phyloP scores from a whole-genome alignment of 257 asterid genomes.

The Dorcoceras hygrometricum region DNA sequence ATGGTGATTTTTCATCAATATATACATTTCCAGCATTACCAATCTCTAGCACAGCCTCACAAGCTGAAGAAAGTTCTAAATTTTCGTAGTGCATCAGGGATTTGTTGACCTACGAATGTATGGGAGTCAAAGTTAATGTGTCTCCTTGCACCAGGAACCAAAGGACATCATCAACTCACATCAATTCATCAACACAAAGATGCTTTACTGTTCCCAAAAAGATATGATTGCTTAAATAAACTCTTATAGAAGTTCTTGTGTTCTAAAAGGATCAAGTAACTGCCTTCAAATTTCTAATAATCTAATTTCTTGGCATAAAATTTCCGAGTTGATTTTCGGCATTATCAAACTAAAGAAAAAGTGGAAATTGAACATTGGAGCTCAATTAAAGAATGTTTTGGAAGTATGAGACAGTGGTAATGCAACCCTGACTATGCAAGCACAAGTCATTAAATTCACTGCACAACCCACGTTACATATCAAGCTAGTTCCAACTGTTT shows the following conservation, averaged over 20 bases:
- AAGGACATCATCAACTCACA: background rate
- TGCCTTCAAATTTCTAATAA: background rate
- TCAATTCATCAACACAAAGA: background rate
- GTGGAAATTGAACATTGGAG: background rate
- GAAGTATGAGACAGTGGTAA: background rate
- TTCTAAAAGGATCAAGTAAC: background rate
- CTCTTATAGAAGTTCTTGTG: background rate
- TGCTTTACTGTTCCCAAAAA: too few species aligned
- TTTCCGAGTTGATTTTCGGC: background rate
- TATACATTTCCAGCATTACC: slow-evolving; percentile 80
- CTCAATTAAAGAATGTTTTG: background rate
- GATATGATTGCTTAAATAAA: too few species aligned
- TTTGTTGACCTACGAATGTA: slow-evolving; percentile 26
- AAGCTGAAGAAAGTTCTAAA: slow-evolving; percentile 79
- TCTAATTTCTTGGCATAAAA: background rate
- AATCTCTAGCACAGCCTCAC: slow-evolving; percentile 83
- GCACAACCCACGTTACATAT: background rate
- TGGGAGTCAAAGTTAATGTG: background rate
- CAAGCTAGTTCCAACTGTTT: background rate
- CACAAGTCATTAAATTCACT: background rate
- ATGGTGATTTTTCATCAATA: slow-evolving; percentile 76
- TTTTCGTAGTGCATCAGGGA: slow-evolving; percentile 68
- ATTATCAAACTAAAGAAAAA: too few species aligned
- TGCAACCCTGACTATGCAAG: background rate
- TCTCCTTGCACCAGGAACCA: background rate